Percentiles rank a stretch among this genome's conserved stretches.
These are phyloP conservation scores for Cronartium quercuum DNA, from an alignment of 1,284 basidiomycete species.

Conservation along the genomic window DNA sequence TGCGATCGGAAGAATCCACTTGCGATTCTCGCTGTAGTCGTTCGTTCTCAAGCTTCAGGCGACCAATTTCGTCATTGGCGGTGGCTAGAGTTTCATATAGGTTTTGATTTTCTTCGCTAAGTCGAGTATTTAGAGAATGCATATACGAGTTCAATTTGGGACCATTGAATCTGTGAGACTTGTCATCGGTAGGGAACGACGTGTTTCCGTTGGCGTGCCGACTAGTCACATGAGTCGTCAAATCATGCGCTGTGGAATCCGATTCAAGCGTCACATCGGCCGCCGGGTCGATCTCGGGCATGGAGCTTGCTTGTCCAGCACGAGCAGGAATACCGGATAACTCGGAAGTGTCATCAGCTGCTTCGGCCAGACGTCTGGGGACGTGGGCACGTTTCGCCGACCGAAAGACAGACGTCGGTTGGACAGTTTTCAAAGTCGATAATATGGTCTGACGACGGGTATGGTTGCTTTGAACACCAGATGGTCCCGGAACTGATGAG, in stretches of 20 bases:
- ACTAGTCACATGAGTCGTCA: constrained; percentile 58
- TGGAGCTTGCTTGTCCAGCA: background rate
- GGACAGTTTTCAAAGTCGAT: constrained; percentile 10
- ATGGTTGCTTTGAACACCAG: background rate
- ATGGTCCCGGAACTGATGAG: background rate
- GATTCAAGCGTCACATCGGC: constrained; percentile 59
- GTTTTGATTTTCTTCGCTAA: constrained; percentile 72
- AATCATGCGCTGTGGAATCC: constrained; percentile 72
- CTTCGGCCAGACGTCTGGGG: constrained; percentile 13
- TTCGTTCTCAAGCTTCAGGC: constrained; percentile 60
- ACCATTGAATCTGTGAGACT: constrained; percentile 70
- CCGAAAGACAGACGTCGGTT: constrained; percentile 1
- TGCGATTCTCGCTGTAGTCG: constrained; percentile 53
- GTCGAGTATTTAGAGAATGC: constrained; percentile 67
- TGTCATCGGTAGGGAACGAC: constrained; percentile 57
- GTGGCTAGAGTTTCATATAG: constrained; percentile 48
- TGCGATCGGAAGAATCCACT: background rate
- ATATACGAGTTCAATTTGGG: constrained; percentile 72
- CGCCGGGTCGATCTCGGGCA: background rate
- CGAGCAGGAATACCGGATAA: constrained; percentile 5
- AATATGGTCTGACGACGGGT: constrained; percentile 4
- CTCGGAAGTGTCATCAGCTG: constrained; percentile 22
- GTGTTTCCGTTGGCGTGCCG: constrained; percentile 64
- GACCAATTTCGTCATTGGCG: constrained; percentile 51
- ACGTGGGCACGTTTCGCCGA: constrained; percentile 9